A percentile compares a stretch with the other conserved stretches of the same genome.
These are phyloP conservation scores for Geotrichum fermentans DNA, from an alignment of 1,139 yeast genomes.

Conservation along the genomic window DNA sequence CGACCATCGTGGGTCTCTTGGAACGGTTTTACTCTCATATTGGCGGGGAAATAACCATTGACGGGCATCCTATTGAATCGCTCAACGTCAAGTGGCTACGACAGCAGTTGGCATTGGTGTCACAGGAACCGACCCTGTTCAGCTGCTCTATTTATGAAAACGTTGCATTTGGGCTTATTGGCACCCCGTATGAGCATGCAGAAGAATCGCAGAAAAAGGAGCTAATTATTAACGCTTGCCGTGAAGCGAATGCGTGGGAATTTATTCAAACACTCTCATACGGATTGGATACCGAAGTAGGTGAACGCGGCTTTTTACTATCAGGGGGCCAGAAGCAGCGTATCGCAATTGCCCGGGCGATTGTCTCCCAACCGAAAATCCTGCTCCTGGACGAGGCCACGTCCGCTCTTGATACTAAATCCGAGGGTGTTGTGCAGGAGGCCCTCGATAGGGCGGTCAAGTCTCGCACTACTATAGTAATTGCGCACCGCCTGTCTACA, in stretches of 20 bases:
- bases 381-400: constrained; percentile 72
- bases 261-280: constrained; percentile 40
- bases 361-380: constrained; percentile 58
- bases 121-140: constrained; percentile 81
- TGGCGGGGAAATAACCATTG: constrained; percentile 60
- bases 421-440: constrained; percentile 48
- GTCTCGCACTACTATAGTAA: constrained; percentile 67
- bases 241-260: constrained; percentile 42
- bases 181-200: constrained; percentile 49
- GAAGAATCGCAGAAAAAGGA: constrained; percentile 33
- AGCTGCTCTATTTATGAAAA: constrained; percentile 77
- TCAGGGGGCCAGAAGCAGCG: constrained; percentile 92
- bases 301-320: constrained; percentile 49
- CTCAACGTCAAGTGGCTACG: constrained; percentile 69
- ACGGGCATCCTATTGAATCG: constrained; percentile 57
- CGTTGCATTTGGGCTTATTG: constrained; percentile 62
- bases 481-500: constrained; percentile 76
- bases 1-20: constrained; percentile 71
- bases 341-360: constrained; percentile 80
- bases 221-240: constrained; percentile 37
- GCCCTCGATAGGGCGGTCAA: constrained; percentile 61
- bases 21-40: constrained; percentile 63
- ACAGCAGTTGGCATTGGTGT: constrained; percentile 73
- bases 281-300: constrained; percentile 51
- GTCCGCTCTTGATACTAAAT: constrained; percentile 67